Evolutionary conservation across 352 stramenopile genomes (phyloP).

Genomic region (Pilasporangium apinafurcum): DNA sequence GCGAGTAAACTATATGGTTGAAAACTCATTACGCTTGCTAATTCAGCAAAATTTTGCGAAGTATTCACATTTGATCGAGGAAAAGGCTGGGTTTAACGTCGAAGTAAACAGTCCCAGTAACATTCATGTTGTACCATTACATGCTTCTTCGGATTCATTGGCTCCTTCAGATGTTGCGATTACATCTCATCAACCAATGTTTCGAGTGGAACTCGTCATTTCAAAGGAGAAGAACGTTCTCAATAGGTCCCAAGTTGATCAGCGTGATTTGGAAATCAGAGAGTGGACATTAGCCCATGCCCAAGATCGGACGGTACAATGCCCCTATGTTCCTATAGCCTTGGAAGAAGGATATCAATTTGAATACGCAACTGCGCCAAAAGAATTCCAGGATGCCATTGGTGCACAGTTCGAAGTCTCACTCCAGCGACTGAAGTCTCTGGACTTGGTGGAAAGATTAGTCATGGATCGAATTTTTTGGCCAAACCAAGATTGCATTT

Average conservation of each 20-base stretch:
- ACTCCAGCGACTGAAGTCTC: constrained; percentile 72
- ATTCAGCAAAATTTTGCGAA: constrained; percentile 62
- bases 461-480: constrained; percentile 96
- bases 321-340: constrained; percentile 41
- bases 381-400: constrained; percentile 66
- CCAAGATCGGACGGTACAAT: constrained; percentile 41
- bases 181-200: constrained; percentile 51
- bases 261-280: constrained; percentile 44
- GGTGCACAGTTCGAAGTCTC: constrained; percentile 76
- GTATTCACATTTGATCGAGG: constrained; percentile 65
- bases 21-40: constrained; percentile 57
- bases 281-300: constrained; percentile 56
- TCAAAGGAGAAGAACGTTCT: constrained; percentile 40
- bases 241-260: constrained; percentile 49
- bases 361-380: constrained; percentile 61
- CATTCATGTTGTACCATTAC: constrained; percentile 16
- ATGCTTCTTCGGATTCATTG: too few species aligned
- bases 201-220: constrained; percentile 69
- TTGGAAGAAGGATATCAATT: constrained; percentile 56
- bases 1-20: constrained; percentile 80
- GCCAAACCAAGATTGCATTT: constrained; percentile 89
- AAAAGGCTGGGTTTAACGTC: constrained; percentile 58
- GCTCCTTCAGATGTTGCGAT: background rate
- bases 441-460: constrained; percentile 88
- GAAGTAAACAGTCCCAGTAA: constrained; percentile 38